Base-by-base conservation (phyloP, 2,329 filamentous ascomycete genomes). In the Sporothrix brunneoviolacea region DNA sequence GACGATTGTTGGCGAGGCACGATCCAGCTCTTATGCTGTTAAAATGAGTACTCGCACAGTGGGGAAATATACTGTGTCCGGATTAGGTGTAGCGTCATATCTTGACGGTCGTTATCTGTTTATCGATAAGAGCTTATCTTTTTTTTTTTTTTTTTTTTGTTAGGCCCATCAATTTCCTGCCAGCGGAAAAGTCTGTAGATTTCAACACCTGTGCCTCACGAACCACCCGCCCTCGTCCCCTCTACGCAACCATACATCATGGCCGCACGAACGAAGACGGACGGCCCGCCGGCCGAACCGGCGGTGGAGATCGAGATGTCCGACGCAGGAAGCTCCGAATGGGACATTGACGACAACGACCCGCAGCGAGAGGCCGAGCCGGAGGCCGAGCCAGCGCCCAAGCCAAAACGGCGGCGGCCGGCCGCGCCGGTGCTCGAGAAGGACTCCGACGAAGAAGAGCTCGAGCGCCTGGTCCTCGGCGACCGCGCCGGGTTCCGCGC, bases 401-500 rank as follows among this genome's bases (percentile, higher is more conserved):
- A n/a, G n/a, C n/a, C n/a, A n/a, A n/a, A n/a, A n/a, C n/a, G n/a
- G n/a, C n/a, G n/a, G n/a, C n/a, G n/a, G n/a, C n/a, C n/a, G n/a
- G 18, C 44, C 8, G 48, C 46, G 48, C 51, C 55, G 49, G 58
- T 68, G 48, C 66, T 64, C 49, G 83, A 86, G 45, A 93, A 91
- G 64, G 89, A 95, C 64, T 83, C 82, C 13, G 83, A 86, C 47
- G 91, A 96, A 65, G 82, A 86, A 62, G 88, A 91, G 64, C 80
- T 96, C 27, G 91, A 96, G 70, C 81, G 83, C 57, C 72, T 96
- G 55, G 86, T 98, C 4, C 87, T 98, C 55, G 93, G 93, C 50
- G 87, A 95, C 68, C 82, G 84, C 41, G 78, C 80, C n/a, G 87
- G 84, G 30, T 97, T 97, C 66, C 79, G 83, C 52, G 76, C 84